Evolutionary conservation across 192 early-diverging fungal species (phyloP).

Genomic region (Linnemannia elongata): DNA sequence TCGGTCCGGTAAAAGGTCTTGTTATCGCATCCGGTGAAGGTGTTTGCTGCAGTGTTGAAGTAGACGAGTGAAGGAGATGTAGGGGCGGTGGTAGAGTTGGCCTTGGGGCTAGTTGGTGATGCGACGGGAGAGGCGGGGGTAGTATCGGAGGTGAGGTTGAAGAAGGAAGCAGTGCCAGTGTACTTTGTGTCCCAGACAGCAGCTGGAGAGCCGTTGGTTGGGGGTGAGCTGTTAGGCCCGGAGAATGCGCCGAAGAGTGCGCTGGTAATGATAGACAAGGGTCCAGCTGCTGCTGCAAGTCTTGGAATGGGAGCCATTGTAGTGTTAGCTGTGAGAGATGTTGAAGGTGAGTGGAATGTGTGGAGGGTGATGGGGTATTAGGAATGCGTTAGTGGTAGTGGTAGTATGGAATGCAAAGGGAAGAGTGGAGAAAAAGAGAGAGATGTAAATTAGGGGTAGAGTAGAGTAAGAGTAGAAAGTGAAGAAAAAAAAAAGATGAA

Average conservation of each 20-base stretch:
- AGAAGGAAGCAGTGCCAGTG: slow-evolving; percentile 36
- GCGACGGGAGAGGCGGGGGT: neutral
- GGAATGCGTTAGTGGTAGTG: neutral
- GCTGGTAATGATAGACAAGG: slow-evolving; percentile 49
- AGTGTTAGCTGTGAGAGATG: too few species aligned
- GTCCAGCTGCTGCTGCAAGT: slow-evolving; percentile 28
- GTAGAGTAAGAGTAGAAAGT: neutral
- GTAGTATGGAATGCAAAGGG: slow-evolving; percentile 5
- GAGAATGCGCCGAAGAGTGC: slow-evolving; percentile 45
- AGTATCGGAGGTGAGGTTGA: slow-evolving; percentile 21
- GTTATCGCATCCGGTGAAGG: slow-evolving; percentile 48
- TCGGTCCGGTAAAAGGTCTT: slow-evolving; percentile 23
- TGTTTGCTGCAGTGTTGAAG: slow-evolving; percentile 19
- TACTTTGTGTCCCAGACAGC: slow-evolving; percentile 48
- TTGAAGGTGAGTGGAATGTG: neutral
- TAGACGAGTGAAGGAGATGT: slow-evolving; percentile 30
- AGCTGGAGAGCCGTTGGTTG: slow-evolving; percentile 36
- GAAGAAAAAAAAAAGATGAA: neutral
- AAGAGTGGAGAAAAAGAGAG: neutral
- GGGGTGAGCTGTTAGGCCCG: slow-evolving; percentile 40
- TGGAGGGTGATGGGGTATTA: neutral
- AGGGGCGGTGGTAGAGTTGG: neutral
- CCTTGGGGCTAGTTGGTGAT: neutral
- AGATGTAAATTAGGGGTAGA: neutral
- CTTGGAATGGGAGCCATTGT: slow-evolving; percentile 51